Evolutionary conservation across 768 basidiomycete species (phyloP).

Genomic region (Leccinum rimulosum): DNA sequence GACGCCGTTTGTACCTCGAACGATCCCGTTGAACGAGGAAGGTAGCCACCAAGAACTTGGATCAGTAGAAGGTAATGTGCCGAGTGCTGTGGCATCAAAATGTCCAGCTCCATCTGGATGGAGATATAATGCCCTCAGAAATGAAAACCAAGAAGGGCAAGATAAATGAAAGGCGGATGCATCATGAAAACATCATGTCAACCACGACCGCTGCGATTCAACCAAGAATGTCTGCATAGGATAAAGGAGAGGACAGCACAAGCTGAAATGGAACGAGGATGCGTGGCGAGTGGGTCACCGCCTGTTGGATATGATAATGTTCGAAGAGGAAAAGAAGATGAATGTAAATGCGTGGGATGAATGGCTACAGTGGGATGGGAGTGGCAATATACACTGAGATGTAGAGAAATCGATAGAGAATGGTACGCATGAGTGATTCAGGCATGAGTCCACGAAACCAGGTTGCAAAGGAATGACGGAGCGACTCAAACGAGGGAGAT

Average conservation of each 20-base stretch:
- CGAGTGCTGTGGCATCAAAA: conserved; percentile 7
- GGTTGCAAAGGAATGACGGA: neutral
- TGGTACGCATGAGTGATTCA: conserved; percentile 21
- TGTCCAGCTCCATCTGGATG: conserved; percentile 22
- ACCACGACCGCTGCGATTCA: neutral
- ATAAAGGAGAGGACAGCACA: conserved; percentile 18
- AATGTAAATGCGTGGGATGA: conserved; percentile 27
- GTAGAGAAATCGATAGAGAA: conserved; percentile 6
- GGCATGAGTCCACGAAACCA: conserved; percentile 6
- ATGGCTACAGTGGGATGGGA: conserved; percentile 30
- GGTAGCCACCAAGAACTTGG: neutral
- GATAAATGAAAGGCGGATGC: conserved; percentile 5
- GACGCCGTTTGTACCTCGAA: neutral
- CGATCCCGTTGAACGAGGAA: neutral
- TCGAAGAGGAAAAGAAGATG: conserved; percentile 2
- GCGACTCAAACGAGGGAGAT: neutral
- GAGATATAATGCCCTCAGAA: conserved; percentile 8
- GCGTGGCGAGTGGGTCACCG: neutral
- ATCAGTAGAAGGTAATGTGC: neutral
- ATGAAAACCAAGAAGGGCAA: conserved; percentile 2
- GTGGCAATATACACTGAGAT: conserved; percentile 32
- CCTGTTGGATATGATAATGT: conserved; percentile 2
- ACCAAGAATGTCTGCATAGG: neutral
- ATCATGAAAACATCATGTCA: conserved; percentile 1
- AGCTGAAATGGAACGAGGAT: conserved; percentile 4